phyloP scores from a whole-genome alignment of 495 filamentous ascomycete species.

The Tricharina praecox region DNA sequence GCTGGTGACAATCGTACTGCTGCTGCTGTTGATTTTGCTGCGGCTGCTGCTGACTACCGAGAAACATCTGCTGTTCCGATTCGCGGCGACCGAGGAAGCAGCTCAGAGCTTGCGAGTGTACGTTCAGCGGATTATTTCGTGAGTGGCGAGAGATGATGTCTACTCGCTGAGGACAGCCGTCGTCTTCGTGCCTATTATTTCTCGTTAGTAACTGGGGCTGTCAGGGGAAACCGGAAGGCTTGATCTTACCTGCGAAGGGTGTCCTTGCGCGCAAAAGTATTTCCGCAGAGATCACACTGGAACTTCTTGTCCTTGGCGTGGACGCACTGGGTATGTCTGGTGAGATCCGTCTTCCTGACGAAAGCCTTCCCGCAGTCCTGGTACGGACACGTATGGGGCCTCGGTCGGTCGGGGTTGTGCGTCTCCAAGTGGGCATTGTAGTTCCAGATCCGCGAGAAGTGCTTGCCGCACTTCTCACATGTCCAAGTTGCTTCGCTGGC shows the following conservation, averaged over 20 bases:
- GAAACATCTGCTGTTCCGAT: background rate
- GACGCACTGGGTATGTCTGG: constrained; percentile 67
- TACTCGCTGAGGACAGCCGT: constrained; percentile 59
- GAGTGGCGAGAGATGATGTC: constrained; percentile 30
- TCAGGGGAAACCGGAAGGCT: background rate
- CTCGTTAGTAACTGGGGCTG: constrained; percentile 15
- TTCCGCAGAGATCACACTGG: constrained; percentile 53
- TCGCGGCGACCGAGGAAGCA: constrained; percentile 7
- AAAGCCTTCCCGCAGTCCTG: constrained; percentile 55
- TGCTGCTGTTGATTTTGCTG: background rate
- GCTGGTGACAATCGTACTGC: no score
- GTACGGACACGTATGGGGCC: constrained; percentile 49
- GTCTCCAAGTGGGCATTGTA: constrained; percentile 79
- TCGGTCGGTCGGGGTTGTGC: constrained; percentile 59
- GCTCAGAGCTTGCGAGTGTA: constrained; percentile 21
- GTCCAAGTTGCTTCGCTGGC: constrained; percentile 59
- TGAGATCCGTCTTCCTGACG: constrained; percentile 69
- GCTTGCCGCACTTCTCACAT: constrained; percentile 60
- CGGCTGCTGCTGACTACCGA: background rate
- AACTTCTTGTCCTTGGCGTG: constrained; percentile 59
- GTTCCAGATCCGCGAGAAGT: constrained; percentile 80
- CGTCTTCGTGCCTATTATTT: constrained; percentile 51
- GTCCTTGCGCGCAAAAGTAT: constrained; percentile 64
- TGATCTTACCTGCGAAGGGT: constrained; percentile 53
- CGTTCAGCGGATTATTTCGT: constrained; percentile 21